Percentiles rank a stretch among this genome's conserved stretches.
phyloP scores from a whole-genome alignment of 1,284 basidiomycete genomes.

The Trichosporon asahii region DNA sequence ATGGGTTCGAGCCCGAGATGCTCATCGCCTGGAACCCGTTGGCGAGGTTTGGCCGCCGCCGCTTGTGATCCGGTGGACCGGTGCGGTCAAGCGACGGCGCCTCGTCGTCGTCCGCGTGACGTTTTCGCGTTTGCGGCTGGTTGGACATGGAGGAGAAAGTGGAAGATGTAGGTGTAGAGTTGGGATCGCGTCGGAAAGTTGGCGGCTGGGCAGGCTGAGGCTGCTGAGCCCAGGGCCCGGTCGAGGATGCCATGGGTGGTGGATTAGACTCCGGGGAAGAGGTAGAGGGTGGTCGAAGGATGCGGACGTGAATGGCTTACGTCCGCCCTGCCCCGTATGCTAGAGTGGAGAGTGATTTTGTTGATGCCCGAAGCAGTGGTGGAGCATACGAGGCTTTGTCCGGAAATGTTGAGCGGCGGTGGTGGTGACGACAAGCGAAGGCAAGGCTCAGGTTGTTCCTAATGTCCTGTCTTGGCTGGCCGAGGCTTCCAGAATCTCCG shows the following conservation, averaged over 20 bases:
- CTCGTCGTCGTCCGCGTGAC: background rate
- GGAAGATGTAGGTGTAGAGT: constrained; percentile 1
- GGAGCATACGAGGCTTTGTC: background rate
- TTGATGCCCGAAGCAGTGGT: background rate
- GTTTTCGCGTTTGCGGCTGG: background rate
- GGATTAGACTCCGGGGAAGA: background rate
- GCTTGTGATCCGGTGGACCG: constrained; percentile 26
- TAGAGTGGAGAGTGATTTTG: background rate
- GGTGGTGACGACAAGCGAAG: background rate
- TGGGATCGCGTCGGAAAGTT: background rate
- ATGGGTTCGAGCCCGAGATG: constrained; percentile 18
- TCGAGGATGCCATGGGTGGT: background rate
- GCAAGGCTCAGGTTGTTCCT: background rate
- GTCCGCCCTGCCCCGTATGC: background rate
- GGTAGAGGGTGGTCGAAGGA: background rate
- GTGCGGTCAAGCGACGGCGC: background rate
- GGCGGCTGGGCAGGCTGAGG: background rate
- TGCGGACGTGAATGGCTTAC: background rate
- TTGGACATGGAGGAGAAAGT: background rate
- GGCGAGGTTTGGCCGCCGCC: constrained; percentile 39
- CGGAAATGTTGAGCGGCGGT: background rate
- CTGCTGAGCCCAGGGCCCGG: background rate
- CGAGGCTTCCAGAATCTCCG: constrained; percentile 10
- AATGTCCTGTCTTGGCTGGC: background rate
- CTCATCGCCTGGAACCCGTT: constrained; percentile 43